These are phyloP conservation scores for Arctium minus DNA, from an alignment of 129 eudicot species.

Conservation along the genomic window DNA sequence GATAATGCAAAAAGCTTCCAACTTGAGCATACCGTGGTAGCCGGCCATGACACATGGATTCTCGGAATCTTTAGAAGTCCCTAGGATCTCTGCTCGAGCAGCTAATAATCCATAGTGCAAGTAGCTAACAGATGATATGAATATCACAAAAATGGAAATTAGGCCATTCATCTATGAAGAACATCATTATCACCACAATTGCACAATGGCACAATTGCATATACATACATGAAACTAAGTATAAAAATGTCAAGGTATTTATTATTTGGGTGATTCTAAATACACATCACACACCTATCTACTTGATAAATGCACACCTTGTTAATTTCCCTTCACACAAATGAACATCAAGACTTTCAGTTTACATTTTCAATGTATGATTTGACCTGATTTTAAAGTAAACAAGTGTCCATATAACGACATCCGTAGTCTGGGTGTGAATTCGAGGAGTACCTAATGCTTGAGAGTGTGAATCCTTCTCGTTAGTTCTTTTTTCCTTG, in stretches of 20 bases:
- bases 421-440: background rate
- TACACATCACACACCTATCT: no score
- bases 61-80: background rate
- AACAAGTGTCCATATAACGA: background rate
- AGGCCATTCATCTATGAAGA: background rate
- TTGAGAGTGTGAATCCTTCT: background rate
- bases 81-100: constrained; percentile 79
- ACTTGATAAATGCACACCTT: background rate
- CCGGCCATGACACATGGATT: no score
- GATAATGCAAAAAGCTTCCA: no score
- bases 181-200: background rate
- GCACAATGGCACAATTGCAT: background rate
- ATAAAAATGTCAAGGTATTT: background rate
- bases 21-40: no score
- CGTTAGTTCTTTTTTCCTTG: no score
- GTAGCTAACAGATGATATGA: constrained; percentile 36
- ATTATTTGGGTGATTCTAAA: background rate
- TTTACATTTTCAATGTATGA: background rate
- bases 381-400: background rate
- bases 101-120: constrained; percentile 76
- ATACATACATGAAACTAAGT: background rate
- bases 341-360: no score
- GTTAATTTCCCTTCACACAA: background rate
- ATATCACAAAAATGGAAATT: background rate
- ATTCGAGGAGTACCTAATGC: background rate